phyloP scores from a whole-genome alignment of 768 basidiomycete genomes.

The Lactifluus subvellereus region DNA sequence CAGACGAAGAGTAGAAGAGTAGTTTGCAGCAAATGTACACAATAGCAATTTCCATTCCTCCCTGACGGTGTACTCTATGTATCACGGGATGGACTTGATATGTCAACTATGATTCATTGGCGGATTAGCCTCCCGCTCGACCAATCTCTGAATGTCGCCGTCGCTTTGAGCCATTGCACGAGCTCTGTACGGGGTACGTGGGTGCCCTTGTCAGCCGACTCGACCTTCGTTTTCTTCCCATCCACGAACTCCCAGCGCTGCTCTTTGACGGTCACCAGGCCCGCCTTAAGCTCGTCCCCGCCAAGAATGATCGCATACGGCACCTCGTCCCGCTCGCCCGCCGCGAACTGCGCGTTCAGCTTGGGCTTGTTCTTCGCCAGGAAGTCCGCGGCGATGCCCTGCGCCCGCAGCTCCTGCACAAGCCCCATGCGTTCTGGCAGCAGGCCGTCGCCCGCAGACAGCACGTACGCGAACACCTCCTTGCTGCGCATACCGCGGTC shows the following conservation, averaged over 20 bases:
- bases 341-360: constrained; percentile 77
- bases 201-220: constrained; percentile 43
- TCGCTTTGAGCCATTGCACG: constrained; percentile 33
- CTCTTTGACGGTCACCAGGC: constrained; percentile 86
- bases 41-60: constrained; percentile 13
- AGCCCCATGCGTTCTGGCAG: constrained; percentile 79
- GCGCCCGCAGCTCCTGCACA: constrained; percentile 73
- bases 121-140: constrained; percentile 29
- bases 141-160: constrained; percentile 31
- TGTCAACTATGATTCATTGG: constrained; percentile 22
- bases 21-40: constrained; percentile 12
- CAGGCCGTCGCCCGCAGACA: constrained; percentile 86
- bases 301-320: constrained; percentile 94
- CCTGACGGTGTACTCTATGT: constrained; percentile 14
- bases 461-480: constrained; percentile 90
- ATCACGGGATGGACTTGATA: not conserved
- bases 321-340: constrained; percentile 85
- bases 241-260: constrained; percentile 76
- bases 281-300: constrained; percentile 74
- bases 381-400: constrained; percentile 93
- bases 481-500: constrained; percentile 78
- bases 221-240: constrained; percentile 59
- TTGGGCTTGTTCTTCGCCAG: constrained; percentile 92
- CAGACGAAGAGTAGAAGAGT: constrained; percentile 28
- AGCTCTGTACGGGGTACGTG: constrained; percentile 37